Base-by-base conservation (phyloP, 2,329 filamentous ascomycete genomes). In the Sarocladium brachiariae region DNA sequence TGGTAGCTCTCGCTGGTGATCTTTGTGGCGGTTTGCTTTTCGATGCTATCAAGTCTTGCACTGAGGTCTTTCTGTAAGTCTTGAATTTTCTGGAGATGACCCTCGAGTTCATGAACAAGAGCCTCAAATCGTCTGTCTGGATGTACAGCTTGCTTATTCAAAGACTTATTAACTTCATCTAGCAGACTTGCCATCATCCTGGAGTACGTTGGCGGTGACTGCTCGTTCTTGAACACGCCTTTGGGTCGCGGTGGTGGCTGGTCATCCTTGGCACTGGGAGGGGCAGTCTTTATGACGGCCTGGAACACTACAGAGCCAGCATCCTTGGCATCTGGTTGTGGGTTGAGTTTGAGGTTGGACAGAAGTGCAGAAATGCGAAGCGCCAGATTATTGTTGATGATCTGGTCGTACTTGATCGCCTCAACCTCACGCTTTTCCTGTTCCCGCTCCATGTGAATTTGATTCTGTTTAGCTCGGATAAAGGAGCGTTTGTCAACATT, bases 401-500 rank as follows among this genome's bases (percentile, higher is more conserved):
- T 80, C 55, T 87, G 85, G 70, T 93, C 92, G 69, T 96, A 96
- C 70, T 92, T 92, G 59, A 93, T 77, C 7, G 89, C 93, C 61
- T 87, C 84, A 65, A 97, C 96, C 62, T 95, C 85, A 60, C 87
- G 83, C 65, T 87, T 88, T 52, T 92, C 86, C 62, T 93, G 86
- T 58, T 84, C 77, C 51, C 93, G 85, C 66, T 96, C 86, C 63
- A 90, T 83, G 68, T 97, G 92, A 61, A 97, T 97, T 71, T 97
- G 91, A 60, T 84, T 86, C 73, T 97, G 93, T 72, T 97, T 99
- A 57, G 93, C 93, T 57, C 92, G 88, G 67, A 99, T 99, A 70
- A 99, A 99, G 54, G 92, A 97, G 49, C 86, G 82, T 70, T 97
- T 99, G 74, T 99, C 93, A 65, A 97, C 93, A 65, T 99, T 99